phyloP scores from a whole-genome alignment of 1,284 basidiomycete genomes.

The Lignosus rhinocerotis region DNA sequence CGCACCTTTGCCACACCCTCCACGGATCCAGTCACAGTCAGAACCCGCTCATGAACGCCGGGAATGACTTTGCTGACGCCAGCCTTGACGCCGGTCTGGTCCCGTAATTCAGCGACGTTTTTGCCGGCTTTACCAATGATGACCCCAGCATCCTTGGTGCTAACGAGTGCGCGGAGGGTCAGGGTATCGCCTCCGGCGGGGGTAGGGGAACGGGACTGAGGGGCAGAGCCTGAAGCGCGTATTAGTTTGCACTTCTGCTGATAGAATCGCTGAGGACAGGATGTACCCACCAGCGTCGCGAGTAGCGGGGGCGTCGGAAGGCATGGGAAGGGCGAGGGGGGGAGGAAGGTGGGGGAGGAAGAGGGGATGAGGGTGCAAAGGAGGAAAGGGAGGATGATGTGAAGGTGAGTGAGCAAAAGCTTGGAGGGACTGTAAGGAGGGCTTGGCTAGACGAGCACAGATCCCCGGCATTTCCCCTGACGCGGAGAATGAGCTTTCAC shows the following conservation, averaged over 20 bases:
- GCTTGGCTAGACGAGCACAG: slow-evolving; percentile 22
- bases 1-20: slow-evolving; percentile 88
- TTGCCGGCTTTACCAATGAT: slow-evolving; percentile 96
- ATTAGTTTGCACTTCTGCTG: not conserved
- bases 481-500: slow-evolving; percentile 10
- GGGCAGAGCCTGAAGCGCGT: slow-evolving; percentile 36
- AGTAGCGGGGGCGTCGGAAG: slow-evolving; percentile 56
- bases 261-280: slow-evolving; percentile 1
- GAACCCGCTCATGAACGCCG: slow-evolving; percentile 96
- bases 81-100: slow-evolving; percentile 95
- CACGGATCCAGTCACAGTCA: slow-evolving; percentile 90
- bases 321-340: slow-evolving; percentile 46
- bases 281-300: slow-evolving; percentile 49
- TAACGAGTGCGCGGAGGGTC: slow-evolving; percentile 90
- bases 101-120: slow-evolving; percentile 95
- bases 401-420: slow-evolving; percentile 30
- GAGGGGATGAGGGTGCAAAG: slow-evolving; percentile 24
- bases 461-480: slow-evolving; percentile 11
- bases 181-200: slow-evolving; percentile 66
- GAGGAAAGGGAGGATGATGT: slow-evolving; percentile 36
- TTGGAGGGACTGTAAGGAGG: slow-evolving; percentile 18
- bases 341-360: slow-evolving; percentile 33
- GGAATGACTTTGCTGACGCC: slow-evolving; percentile 98
- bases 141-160: slow-evolving; percentile 95
- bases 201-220: slow-evolving; percentile 70